Evolutionary conservation across 495 filamentous ascomycete species (phyloP).

Genomic region (Penicillium waksmanii): DNA sequence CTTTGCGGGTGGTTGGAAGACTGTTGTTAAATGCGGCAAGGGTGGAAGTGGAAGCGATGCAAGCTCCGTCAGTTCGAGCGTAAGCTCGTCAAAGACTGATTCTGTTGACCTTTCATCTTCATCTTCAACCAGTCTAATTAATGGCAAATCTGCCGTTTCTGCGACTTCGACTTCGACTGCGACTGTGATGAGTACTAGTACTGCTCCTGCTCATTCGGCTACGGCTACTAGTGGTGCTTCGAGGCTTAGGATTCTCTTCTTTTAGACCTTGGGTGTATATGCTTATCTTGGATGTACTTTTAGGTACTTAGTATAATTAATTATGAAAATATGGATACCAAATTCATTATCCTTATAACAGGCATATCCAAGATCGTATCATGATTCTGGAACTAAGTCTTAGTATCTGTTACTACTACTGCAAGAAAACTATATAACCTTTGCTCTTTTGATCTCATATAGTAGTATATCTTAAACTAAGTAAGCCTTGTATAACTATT

Average conservation of each 20-base stretch:
- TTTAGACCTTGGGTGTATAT: background rate
- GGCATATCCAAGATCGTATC: too few relatives aligned
- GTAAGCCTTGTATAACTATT: too few relatives aligned
- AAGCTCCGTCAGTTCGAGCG: constrained; percentile 23
- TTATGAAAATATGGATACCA: background rate
- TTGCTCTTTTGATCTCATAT: too few relatives aligned
- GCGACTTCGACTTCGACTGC: constrained; percentile 18
- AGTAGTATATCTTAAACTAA: too few relatives aligned
- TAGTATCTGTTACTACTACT: too few relatives aligned
- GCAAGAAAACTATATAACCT: too few relatives aligned
- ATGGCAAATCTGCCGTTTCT: constrained; percentile 10
- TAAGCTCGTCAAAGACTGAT: constrained; percentile 20
- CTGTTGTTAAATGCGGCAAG: constrained; percentile 27
- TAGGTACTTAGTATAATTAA: background rate
- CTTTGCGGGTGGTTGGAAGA: constrained; percentile 31
- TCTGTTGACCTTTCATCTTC: constrained; percentile 12
- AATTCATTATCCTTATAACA: background rate
- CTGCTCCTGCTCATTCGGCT: constrained; percentile 13
- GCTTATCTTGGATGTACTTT: background rate
- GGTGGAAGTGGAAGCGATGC: constrained; percentile 22
- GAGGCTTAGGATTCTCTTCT: constrained; percentile 22
- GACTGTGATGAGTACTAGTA: constrained; percentile 9
- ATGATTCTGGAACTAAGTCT: too few relatives aligned
- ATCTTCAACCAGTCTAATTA: constrained; percentile 15
- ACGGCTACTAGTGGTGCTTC: constrained; percentile 28